These are phyloP conservation scores for Boletus subparvulus DNA, from an alignment of 768 basidiomycete genomes.

Conservation along the genomic window DNA sequence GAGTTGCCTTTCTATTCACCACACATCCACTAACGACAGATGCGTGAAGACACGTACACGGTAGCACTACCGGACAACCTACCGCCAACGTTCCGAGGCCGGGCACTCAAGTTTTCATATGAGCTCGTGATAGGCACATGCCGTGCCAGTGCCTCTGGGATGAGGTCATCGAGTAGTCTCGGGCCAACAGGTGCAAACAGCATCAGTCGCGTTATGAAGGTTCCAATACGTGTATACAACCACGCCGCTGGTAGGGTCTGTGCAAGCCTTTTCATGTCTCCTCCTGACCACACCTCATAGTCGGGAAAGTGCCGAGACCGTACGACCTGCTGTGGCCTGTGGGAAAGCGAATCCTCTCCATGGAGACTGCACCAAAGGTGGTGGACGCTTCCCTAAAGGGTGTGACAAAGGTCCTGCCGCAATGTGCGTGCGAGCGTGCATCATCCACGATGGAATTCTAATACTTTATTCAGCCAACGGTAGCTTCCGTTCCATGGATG, in stretches of 20 bases:
- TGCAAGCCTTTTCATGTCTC: neutral
- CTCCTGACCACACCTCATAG: conserved; percentile 29
- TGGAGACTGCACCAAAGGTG: conserved; percentile 29
- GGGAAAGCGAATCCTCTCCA: conserved; percentile 36
- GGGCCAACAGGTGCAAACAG: conserved; percentile 45
- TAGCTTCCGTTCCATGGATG: conserved; percentile 36
- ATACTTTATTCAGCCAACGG: conserved; percentile 13
- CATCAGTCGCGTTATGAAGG: conserved; percentile 78
- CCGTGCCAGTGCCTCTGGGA: conserved; percentile 46
- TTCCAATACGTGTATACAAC: conserved; percentile 90
- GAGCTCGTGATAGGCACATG: conserved; percentile 88
- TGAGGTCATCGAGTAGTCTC: conserved; percentile 30
- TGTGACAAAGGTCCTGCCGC: neutral
- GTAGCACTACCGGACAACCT: conserved; percentile 72
- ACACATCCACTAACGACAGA: neutral
- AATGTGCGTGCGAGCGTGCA: conserved; percentile 17
- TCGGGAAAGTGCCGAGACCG: conserved; percentile 54
- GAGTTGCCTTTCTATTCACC: conserved; percentile 5
- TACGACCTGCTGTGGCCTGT: conserved; percentile 89
- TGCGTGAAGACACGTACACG: conserved; percentile 69
- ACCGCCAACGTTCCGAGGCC: conserved; percentile 89
- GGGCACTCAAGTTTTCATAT: conserved; percentile 82
- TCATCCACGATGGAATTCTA: neutral
- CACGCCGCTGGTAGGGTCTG: conserved; percentile 66
- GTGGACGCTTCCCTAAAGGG: conserved; percentile 23